A percentile compares a stretch with the other conserved stretches of the same genome.
Conservation (phyloP, 2,329 filamentous ascomycete genomes). For the Lachnellula suecica region DNA sequence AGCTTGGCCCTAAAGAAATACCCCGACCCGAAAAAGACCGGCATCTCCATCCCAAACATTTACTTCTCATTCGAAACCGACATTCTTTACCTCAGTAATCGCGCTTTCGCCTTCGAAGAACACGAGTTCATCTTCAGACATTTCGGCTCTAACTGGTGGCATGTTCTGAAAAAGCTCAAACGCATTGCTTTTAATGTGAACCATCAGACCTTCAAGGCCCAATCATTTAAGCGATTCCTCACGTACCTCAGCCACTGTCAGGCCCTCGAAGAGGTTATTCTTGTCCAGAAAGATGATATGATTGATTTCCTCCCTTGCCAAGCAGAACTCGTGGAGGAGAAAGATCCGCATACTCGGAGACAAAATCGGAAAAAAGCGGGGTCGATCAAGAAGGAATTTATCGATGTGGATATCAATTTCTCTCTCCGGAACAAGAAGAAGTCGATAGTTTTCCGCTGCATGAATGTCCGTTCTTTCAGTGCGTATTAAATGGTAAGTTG, state of each 20-base stretch:
- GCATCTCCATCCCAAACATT: background rate
- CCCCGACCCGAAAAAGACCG: background rate
- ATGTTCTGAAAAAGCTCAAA: background rate
- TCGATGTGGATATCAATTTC: no score
- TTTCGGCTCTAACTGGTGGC: background rate
- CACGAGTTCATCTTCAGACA: background rate
- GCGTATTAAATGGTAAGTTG: no score
- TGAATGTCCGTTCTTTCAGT: no score
- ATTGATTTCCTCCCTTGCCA: background rate
- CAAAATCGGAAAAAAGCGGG: background rate
- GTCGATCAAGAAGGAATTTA: no score
- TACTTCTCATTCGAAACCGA: background rate
- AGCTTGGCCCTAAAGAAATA: background rate
- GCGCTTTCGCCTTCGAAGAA: background rate
- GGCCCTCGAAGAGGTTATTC: background rate
- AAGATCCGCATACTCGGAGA: no score
- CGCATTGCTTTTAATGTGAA: background rate
- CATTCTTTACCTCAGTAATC: background rate
- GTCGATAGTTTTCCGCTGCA: no score
- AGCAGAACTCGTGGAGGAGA: background rate
- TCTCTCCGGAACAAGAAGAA: no score
- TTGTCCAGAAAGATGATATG: background rate
- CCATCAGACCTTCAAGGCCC: background rate
- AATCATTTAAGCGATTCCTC: background rate
- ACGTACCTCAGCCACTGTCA: background rate